Percentiles rank a stretch among this genome's conserved stretches.
Conservation (phyloP, 805 yeast genomes). For the Myxozyma neglecta region DNA sequence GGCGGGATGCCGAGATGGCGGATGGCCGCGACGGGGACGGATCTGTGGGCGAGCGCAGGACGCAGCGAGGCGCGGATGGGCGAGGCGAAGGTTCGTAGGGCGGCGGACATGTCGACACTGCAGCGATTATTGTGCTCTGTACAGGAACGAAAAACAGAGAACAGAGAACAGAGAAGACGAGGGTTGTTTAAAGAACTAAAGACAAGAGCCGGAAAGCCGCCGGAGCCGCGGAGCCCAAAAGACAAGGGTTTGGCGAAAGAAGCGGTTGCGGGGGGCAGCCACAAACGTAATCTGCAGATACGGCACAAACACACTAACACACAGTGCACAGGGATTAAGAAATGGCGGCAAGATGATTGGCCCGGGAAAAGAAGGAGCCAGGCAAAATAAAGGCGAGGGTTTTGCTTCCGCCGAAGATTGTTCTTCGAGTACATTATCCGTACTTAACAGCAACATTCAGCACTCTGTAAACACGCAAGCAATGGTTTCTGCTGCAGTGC, state of each 20-base stretch:
- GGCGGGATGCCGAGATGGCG: slow-evolving; percentile 32
- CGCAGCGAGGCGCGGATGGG: slow-evolving; percentile 19
- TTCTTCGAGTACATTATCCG: no score
- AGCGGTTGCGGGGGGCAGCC: no score
- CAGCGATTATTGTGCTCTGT: not conserved
- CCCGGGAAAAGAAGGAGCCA: not conserved
- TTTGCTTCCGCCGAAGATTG: no score
- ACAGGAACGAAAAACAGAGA: not conserved
- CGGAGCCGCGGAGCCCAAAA: slow-evolving; percentile 4
- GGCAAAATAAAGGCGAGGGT: not conserved
- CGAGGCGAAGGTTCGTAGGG: slow-evolving; percentile 19
- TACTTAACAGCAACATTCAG: no score
- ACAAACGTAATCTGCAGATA: not conserved
- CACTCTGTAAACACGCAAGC: no score
- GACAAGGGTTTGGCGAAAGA: no score
- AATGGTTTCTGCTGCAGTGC: no score
- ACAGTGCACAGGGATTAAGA: not conserved
- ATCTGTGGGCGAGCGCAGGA: slow-evolving; percentile 11
- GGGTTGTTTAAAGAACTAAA: no score
- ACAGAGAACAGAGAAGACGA: not conserved
- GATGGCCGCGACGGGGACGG: slow-evolving; percentile 13
- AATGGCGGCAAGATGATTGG: slow-evolving; percentile 22
- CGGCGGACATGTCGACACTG: slow-evolving; percentile 1
- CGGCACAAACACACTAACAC: slow-evolving; percentile 5
- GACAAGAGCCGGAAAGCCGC: slow-evolving; percentile 4